These are phyloP conservation scores for Exophiala viscosa DNA, from an alignment of 2,329 filamentous ascomycete genomes.

Conservation along the genomic window DNA sequence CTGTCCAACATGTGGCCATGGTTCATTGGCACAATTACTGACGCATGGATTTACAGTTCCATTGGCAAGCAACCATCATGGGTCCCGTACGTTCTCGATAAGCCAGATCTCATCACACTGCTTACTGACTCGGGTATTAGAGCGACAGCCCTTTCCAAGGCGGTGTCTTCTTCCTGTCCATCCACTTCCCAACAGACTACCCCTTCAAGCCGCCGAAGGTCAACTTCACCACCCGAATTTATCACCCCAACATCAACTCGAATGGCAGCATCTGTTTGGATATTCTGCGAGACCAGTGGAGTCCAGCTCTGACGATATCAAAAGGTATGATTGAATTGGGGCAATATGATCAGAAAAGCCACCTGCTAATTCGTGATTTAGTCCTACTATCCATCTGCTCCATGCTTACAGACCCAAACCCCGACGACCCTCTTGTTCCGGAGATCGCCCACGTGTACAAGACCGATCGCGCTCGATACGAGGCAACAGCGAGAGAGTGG, in stretches of 20 bases:
- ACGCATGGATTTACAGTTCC: slow-evolving; percentile 64
- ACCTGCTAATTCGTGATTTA: slow-evolving; percentile 37
- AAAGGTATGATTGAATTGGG: slow-evolving; percentile 67
- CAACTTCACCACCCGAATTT: slow-evolving; percentile 99
- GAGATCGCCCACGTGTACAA: slow-evolving; percentile 99
- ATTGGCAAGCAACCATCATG: slow-evolving; percentile 99
- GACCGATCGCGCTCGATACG: slow-evolving; percentile 92
- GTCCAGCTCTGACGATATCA: slow-evolving; percentile 93
- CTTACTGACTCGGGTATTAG: slow-evolving; percentile 43
- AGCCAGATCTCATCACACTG: background rate
- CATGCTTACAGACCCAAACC: slow-evolving; percentile 99
- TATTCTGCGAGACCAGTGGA: slow-evolving; percentile 98
- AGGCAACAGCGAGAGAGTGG: slow-evolving; percentile 96
- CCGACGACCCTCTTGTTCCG: slow-evolving; percentile 95
- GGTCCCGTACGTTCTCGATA: slow-evolving; percentile 71
- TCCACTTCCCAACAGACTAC: slow-evolving; percentile 99
- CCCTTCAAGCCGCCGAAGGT: slow-evolving; percentile 99
- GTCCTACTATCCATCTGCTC: slow-evolving; percentile 98
- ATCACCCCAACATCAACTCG: slow-evolving; percentile 99
- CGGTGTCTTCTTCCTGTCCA: slow-evolving; percentile 97
- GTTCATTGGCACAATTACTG: slow-evolving; percentile 29
- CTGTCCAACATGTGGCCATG: background rate
- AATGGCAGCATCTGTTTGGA: slow-evolving; percentile 99
- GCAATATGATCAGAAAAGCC: background rate
- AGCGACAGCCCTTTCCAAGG: slow-evolving; percentile 95